phyloP scores from a whole-genome alignment of 805 yeast genomes.

The Candida sakaeoensis region DNA sequence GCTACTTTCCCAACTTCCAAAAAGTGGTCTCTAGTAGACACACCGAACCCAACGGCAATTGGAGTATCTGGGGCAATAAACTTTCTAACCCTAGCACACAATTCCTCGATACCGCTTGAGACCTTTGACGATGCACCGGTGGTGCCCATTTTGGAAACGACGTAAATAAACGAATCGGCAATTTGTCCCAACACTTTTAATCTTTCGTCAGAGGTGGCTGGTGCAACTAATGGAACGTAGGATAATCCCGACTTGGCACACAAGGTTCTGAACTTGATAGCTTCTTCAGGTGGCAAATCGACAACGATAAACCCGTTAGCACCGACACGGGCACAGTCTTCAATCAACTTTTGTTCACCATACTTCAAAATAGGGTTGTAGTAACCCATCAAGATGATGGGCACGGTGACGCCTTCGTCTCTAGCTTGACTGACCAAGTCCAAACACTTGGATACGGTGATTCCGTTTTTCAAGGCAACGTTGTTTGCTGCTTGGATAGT shows the following conservation, averaged over 20 bases:
- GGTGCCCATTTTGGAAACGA: slow-evolving; percentile 96
- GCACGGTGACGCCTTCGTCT: slow-evolving; percentile 77
- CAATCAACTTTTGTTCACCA: slow-evolving; percentile 81
- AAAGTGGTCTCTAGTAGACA: slow-evolving; percentile 89
- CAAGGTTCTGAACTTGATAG: slow-evolving; percentile 73
- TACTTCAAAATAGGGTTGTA: slow-evolving; percentile 88
- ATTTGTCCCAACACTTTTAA: slow-evolving; percentile 71
- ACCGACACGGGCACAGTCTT: slow-evolving; percentile 81
- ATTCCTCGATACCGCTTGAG: slow-evolving; percentile 55
- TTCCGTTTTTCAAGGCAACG: slow-evolving; percentile 78
- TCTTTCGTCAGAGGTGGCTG: slow-evolving; percentile 91
- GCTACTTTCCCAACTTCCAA: slow-evolving; percentile 71
- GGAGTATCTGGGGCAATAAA: slow-evolving; percentile 66
- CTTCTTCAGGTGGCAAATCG: slow-evolving; percentile 98
- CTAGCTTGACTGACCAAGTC: slow-evolving; percentile 76
- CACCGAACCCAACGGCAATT: slow-evolving; percentile 96
- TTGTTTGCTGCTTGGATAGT: slow-evolving; percentile 88
- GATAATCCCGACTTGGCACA: slow-evolving; percentile 69
- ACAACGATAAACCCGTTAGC: slow-evolving; percentile 94
- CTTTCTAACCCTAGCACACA: slow-evolving; percentile 72
- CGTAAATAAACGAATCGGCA: slow-evolving; percentile 95
- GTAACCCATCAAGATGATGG: slow-evolving; percentile 94
- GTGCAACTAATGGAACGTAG: slow-evolving; percentile 93
- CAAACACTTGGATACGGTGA: slow-evolving; percentile 65
- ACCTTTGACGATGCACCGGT: slow-evolving; percentile 83